Percentiles rank a stretch among this genome's conserved stretches.
Evolutionary conservation across 2,329 filamentous ascomycete species (phyloP).

Genomic region (Fusarium citri): DNA sequence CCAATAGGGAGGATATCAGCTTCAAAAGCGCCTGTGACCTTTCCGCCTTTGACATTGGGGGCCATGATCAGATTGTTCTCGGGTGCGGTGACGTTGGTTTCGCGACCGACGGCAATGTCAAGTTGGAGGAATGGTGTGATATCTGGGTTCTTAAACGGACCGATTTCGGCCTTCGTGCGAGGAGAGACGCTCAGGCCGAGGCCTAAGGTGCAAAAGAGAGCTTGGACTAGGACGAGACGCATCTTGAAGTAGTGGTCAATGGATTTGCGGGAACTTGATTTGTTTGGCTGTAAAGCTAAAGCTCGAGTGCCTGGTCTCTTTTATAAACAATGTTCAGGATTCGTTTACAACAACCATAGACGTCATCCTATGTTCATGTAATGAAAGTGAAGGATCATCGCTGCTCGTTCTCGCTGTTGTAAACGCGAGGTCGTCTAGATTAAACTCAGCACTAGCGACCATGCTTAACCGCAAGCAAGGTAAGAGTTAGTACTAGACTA

Average conservation of each 20-base stretch:
- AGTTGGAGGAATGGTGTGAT: conserved; percentile 1
- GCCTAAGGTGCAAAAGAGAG: not conserved
- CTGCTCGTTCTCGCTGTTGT: not conserved
- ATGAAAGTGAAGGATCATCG: not conserved
- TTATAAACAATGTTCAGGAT: not conserved
- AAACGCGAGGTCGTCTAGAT: not conserved
- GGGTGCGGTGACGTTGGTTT: conserved; percentile 10
- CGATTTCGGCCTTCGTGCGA: not conserved
- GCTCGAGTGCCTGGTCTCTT: not conserved
- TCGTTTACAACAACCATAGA: not conserved
- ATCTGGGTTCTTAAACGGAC: not conserved
- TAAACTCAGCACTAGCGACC: not conserved
- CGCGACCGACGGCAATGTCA: not conserved
- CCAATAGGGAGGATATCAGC: conserved; percentile 8
- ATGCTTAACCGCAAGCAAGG: not conserved
- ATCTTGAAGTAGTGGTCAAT: not conserved
- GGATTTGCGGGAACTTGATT: not conserved
- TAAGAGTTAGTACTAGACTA: not conserved
- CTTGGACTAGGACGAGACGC: not conserved
- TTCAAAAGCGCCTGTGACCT: conserved; percentile 3
- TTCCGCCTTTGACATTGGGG: conserved; percentile 3
- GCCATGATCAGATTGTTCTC: not conserved
- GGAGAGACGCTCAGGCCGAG: not conserved
- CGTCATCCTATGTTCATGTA: not conserved
- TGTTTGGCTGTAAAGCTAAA: not conserved